Base-by-base conservation (phyloP, 2,329 filamentous ascomycete species). In the Cadophora sp. region DNA sequence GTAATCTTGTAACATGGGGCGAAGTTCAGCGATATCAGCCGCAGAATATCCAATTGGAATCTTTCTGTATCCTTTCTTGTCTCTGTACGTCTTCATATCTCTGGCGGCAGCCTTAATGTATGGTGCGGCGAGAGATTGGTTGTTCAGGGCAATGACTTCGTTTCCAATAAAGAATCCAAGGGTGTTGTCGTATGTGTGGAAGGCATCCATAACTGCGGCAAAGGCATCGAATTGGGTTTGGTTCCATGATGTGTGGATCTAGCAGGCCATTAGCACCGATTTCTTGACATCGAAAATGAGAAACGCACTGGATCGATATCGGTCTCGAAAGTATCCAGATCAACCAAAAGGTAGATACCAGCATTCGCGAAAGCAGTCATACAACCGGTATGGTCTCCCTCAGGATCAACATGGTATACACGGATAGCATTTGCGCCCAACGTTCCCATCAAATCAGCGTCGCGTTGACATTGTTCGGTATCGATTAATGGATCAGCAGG, bases 11-110 rank as follows among this genome's bases (percentile, higher is more conserved):
- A 89, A 79, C 84, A 85, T 87, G 31, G 87, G 87, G 22, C 87
- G 85, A 65, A 89, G 81, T 68, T 90, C 85, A 3, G 91, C 86
- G 75, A 97, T 95, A 78, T 97, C 93, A 46, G 93, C 92, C 12
- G 93, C 93, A 9, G 92, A 94, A 81, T 97, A 97, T 65, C 94
- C 94, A 67, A 97, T 85, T 12, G 93, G 93, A 72, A 97, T 93
- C 51, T 90, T 83, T 73, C 94, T 91, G 80, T 96, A 97, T 11
- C 86, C 86, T 81, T 94, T 92, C 64, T 83, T 81, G 75, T 92
- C 86, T 67, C 92, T 87, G 81, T 97, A 94, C 7, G 89, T 88
- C 82, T 97, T 97, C 82, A 97, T 84, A 79, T 97, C 93, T 69
- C 91, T 88, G 56, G 89, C 87, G 31, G 93, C 92, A 61, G 93